Base-by-base conservation (phyloP, 2,329 filamentous ascomycete genomes). In the Penicillium sp. region DNA sequence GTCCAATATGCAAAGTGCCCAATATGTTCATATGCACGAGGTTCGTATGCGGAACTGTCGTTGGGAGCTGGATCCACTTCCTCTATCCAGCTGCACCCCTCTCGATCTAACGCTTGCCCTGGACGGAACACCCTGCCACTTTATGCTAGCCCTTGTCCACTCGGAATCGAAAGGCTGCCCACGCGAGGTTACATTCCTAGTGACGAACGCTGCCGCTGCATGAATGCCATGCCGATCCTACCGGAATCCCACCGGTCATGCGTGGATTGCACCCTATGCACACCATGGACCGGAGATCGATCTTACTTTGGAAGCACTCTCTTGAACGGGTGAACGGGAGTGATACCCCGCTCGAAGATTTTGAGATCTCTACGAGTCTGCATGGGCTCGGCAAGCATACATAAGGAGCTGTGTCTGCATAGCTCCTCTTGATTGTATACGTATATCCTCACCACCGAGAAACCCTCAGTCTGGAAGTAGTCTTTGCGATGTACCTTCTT, bases 241-340 rank as follows among this genome's bases (percentile, higher is more conserved):
- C 26, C 43, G 30, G 50, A 49, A 45, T 57, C 42, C 61, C 61
- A 55, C 57, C 56, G 58, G 47, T 60, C 57, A 57, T 27, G 41
- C 18, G 48, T 30, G 36, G 26, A 42, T 42, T 45, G 30, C 30
- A 27, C 32, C 29, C 27, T 40, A 45, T 38, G 32, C 30, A 27
- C 32, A 34, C 27, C 47, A 45, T 32, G 32, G 26, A 8, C 35
- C 51, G 51, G 51, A 50, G 46, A 29, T 44, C 29, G 7, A 50
- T n/a, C 51, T 50, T 11, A 50, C 10, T 54, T 18, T 26, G 51
- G 46, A 26, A 50, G 32, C 3, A 10, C 27, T 23, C 14, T 34
- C 30, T 27, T 27, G 10, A 32, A 40, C 23, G 29, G n/a, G 13
- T 9, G 14, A 34, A 34, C 26, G 38, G 38, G n/a, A 14, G 4